A percentile compares a stretch with the other conserved stretches of the same genome.
Evolutionary conservation across 768 basidiomycete species (phyloP).

Genomic region (Aureoboletus auriporus): DNA sequence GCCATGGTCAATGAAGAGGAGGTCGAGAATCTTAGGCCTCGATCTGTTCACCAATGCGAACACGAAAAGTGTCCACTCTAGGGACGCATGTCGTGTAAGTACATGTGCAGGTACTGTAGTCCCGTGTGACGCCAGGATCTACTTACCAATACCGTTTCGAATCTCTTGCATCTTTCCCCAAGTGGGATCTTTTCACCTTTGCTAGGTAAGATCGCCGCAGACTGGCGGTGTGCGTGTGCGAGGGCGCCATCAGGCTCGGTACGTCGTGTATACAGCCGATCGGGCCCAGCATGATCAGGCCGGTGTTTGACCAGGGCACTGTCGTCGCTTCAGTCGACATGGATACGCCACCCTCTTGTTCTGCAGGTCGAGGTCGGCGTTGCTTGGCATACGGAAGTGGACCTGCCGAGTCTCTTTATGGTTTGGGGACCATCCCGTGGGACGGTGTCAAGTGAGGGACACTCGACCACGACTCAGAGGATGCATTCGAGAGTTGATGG

Average conservation of each 20-base stretch:
- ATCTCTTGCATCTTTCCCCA: too few species aligned
- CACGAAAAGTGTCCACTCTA: not conserved
- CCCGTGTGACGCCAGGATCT: not conserved
- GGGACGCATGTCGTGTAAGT: not conserved
- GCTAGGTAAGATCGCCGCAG: constrained; percentile 59
- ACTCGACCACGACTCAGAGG: constrained; percentile 70
- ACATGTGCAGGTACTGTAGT: not conserved
- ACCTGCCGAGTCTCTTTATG: not conserved
- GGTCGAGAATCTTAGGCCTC: constrained; percentile 25
- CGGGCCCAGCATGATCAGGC: constrained; percentile 9
- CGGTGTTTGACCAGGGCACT: constrained; percentile 1
- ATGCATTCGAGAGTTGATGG: constrained; percentile 83
- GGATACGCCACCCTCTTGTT: constrained; percentile 5
- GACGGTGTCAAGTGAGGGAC: constrained; percentile 84
- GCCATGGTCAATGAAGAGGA: constrained; percentile 68
- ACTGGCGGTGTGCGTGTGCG: constrained; percentile 72
- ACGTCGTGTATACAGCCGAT: constrained; percentile 33
- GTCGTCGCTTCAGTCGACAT: not conserved
- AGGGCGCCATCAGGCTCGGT: constrained; percentile 77
- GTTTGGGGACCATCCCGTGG: constrained; percentile 57
- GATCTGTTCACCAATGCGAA: not conserved
- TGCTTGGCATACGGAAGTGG: not conserved
- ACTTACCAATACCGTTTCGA: not conserved
- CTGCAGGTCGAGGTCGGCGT: not conserved
- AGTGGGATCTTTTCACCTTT: constrained; percentile 64